phyloP scores from a whole-genome alignment of 805 yeast genomes.

The Hemisphaericaspora nanyangensis region DNA sequence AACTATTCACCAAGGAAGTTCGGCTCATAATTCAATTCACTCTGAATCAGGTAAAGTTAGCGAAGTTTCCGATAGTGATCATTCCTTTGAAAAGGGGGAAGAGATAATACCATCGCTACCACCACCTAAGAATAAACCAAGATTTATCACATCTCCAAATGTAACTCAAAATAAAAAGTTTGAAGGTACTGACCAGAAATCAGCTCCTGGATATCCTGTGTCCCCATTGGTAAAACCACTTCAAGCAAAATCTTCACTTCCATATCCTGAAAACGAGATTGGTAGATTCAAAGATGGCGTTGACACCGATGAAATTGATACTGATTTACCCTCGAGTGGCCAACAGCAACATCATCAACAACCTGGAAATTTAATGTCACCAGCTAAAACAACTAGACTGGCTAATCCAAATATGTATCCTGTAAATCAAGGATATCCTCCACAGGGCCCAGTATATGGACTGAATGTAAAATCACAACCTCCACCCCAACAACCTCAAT shows the following conservation, averaged over 20 bases:
- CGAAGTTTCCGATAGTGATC: conserved; percentile 14
- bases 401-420: conserved; percentile 10
- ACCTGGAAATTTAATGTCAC: too few species aligned
- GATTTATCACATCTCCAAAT: conserved; percentile 30
- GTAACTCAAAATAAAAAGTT: conserved; percentile 21
- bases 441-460: conserved; percentile 2
- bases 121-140: conserved; percentile 18
- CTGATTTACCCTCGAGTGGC: too few species aligned
- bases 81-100: conserved; percentile 2
- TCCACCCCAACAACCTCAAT: conserved; percentile 9
- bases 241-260: conserved; percentile 6
- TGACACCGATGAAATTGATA: too few species aligned
- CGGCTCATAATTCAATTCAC: conserved; percentile 17
- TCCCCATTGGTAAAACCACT: conserved; percentile 5
- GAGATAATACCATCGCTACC: conserved; percentile 3
- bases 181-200: conserved; percentile 8
- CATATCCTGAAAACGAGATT: conserved; percentile 6
- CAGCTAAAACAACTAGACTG: too few species aligned
- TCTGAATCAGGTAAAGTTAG: conserved; percentile 23
- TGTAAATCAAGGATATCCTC: conserved; percentile 8
- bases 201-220: conserved; percentile 8
- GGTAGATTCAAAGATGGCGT: too few species aligned
- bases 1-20: conserved; percentile 7
- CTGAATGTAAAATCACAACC: conserved; percentile 12
- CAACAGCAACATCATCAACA: too few species aligned